Evolutionary conservation across 495 filamentous ascomycete genomes (phyloP), one percentile per base, ranked within the genome.

Genomic region (Aspergillus asperescens): DNA sequence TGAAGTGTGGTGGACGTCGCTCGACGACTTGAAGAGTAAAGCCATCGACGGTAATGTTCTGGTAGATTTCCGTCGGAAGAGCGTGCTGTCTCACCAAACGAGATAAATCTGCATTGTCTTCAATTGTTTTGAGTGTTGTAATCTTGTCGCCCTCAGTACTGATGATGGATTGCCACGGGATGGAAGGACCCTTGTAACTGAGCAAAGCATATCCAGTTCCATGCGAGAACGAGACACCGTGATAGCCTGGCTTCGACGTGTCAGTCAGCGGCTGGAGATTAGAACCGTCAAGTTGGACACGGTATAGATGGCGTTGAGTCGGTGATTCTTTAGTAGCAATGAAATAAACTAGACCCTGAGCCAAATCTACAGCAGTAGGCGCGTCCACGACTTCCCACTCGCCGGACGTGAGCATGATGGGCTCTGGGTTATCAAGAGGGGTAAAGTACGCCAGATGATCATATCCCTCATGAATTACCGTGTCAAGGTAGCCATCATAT

Each of bases 381-480:
- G 89, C 89, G 39, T 86, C 73, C 10, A 92, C 90, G 10, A 98
- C 94, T 65, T 98, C 93, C 90, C 91, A 98, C 29, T 86, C 64
- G 5, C 93, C 93, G 8, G 86, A 83, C 0, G 93, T 98, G 16
- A 98, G 79, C 77, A 93, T 81, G 23, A 87, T 68, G 16, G 93
- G 92, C 3, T 87, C 68, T 0, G 86, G 70, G 60, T 85, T 91
- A 47, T 97, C 87, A 22, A 97, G 62, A 8, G 93, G 93, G n/a
- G 87, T 82, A 64, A 97, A 98, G 63, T 97, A 98, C 0, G 84
- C 94, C 48, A 97, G 73, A 61, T 98, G 93, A 58, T 96, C 89
- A 60, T 87, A 87, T 43, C 90, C 87, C 32, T 95, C 79, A 62
- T 92, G 74, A 48, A 96, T 87, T 35, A 98, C 73, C 0, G 88